Evolutionary conservation across 805 yeast species (phyloP).

Genomic region (Metschnikowia chrysomelidarum): DNA sequence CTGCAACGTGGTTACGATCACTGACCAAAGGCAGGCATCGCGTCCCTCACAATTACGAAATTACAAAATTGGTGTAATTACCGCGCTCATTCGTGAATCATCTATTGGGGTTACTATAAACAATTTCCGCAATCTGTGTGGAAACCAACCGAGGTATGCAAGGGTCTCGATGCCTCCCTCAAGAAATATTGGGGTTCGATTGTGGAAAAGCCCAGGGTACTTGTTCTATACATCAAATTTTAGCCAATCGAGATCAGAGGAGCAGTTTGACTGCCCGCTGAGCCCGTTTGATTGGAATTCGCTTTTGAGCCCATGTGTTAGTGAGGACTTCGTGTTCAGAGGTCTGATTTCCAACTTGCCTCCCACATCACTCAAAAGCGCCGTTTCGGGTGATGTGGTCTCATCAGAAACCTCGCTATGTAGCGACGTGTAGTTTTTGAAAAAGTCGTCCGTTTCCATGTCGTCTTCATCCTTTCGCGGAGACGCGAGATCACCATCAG

Average conservation of each 20-base stretch:
- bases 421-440: conserved; percentile 23
- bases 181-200: too few relatives aligned
- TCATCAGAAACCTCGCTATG: conserved; percentile 20
- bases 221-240: conserved; percentile 34
- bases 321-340: conserved; percentile 14
- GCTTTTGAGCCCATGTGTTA: conserved; percentile 20
- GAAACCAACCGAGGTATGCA: too few relatives aligned
- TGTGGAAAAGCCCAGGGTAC: too few relatives aligned
- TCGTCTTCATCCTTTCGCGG: conserved; percentile 17
- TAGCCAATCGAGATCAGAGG: conserved; percentile 32
- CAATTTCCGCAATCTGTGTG: too few relatives aligned
- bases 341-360: conserved; percentile 17
- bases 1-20: too few relatives aligned
- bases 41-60: too few relatives aligned
- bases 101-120: too few relatives aligned
- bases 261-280: conserved; percentile 12
- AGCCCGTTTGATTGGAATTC: background rate
- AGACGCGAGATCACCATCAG: conserved; percentile 8
- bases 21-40: too few relatives aligned
- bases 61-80: too few relatives aligned
- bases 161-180: too few relatives aligned
- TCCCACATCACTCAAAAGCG: conserved; percentile 14
- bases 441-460: conserved; percentile 22
- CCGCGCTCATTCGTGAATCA: too few relatives aligned
- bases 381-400: conserved; percentile 11